A percentile compares a stretch with the other conserved stretches of the same genome.
Conservation (phyloP, 352 stramenopile species). For the Pythium sp. region DNA sequence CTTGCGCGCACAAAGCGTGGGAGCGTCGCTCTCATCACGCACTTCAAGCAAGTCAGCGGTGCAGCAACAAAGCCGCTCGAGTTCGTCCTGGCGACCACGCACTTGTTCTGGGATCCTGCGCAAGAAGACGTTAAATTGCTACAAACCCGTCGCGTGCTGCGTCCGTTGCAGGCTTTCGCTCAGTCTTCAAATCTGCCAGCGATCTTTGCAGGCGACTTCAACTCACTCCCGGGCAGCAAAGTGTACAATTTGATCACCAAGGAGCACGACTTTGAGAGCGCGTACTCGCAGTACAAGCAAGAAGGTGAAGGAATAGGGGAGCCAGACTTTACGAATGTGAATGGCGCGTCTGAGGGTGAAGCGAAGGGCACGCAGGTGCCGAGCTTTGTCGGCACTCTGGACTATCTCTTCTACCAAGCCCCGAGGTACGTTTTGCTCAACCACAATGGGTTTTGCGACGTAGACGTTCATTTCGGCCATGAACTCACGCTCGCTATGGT, state of each 20-base stretch:
- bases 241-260: slow-evolving; percentile 65
- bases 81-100: slow-evolving; percentile 76
- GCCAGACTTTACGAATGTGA: slow-evolving; percentile 77
- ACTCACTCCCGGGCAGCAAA: slow-evolving; percentile 73
- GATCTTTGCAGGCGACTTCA: slow-evolving; percentile 82
- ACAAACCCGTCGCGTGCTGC: slow-evolving; percentile 60
- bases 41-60: slow-evolving; percentile 42
- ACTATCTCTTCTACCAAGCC: slow-evolving; percentile 82
- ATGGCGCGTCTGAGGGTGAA: slow-evolving; percentile 28
- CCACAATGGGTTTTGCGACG: neutral
- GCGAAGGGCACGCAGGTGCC: slow-evolving; percentile 34
- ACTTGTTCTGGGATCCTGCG: slow-evolving; percentile 82
- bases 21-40: slow-evolving; percentile 53
- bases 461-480: neutral
- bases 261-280: slow-evolving; percentile 40
- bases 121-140: slow-evolving; percentile 84
- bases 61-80: slow-evolving; percentile 22
- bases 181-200: slow-evolving; percentile 21
- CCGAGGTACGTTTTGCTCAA: slow-evolving; percentile 26
- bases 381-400: slow-evolving; percentile 71
- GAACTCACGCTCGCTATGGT: neutral
- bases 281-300: slow-evolving; percentile 49
- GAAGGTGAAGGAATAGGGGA: slow-evolving; percentile 17
- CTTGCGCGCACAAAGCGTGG: slow-evolving; percentile 42
- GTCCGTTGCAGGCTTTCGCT: slow-evolving; percentile 37